phyloP scores from a whole-genome alignment of 345 rosid species.

The Citrus mangshanensis region DNA sequence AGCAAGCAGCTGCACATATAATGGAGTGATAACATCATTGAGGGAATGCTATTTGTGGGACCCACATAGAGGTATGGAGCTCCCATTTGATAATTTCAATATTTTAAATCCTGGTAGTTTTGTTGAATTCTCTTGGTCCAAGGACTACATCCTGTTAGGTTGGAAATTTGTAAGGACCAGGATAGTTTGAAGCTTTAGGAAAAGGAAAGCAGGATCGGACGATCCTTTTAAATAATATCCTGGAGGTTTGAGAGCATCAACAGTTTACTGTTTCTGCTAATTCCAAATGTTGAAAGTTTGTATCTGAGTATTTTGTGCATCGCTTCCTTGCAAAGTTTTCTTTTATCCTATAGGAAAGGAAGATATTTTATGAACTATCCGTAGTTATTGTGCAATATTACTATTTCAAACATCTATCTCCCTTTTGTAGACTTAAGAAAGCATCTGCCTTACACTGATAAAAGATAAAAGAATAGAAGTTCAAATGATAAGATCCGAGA shows the following conservation, averaged over 20 bases:
- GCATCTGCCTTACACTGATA: not conserved
- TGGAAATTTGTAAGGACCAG: not conserved
- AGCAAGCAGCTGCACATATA: not conserved
- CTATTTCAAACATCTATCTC: not conserved
- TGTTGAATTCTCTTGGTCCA: not conserved
- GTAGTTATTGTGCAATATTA: not conserved
- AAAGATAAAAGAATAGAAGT: not conserved
- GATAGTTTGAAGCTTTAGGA: not conserved
- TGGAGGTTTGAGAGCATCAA: not conserved
- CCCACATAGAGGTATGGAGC: not conserved
- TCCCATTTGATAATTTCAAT: not conserved
- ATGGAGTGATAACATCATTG: not conserved
- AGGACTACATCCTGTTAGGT: not conserved
- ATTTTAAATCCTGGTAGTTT: not conserved
- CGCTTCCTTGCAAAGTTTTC: not conserved
- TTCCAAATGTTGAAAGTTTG: not conserved
- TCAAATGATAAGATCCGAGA: not conserved
- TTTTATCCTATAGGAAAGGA: not conserved
- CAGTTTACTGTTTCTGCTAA: not conserved
- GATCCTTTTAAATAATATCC: not conserved
- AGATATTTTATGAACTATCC: not conserved
- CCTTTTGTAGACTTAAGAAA: not conserved
- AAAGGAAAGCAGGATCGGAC: not conserved
- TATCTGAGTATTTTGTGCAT: not conserved
- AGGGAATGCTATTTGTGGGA: not conserved